Evolutionary conservation across 768 basidiomycete species (phyloP).

Genomic region (Mrakia gelida): DNA sequence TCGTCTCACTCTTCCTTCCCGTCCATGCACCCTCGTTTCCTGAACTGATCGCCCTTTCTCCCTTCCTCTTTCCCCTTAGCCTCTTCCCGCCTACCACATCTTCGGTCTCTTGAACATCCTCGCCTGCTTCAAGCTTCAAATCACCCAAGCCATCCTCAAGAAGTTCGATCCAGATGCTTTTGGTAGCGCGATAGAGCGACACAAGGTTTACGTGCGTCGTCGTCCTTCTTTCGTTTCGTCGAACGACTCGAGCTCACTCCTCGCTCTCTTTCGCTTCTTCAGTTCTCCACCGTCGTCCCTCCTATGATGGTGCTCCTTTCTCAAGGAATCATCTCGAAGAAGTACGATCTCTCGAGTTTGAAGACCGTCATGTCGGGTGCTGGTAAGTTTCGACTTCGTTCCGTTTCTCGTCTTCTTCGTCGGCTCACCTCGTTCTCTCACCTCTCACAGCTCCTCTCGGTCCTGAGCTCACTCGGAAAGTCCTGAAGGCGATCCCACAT

Average conservation of each 20-base stretch:
- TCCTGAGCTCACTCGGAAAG: conserved; percentile 34
- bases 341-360: conserved; percentile 35
- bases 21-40: not conserved
- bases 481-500: conserved; percentile 14
- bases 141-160: conserved; percentile 42
- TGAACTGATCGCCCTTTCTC: not conserved
- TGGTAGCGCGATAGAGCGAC: conserved; percentile 60
- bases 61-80: not conserved
- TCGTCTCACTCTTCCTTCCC: not conserved
- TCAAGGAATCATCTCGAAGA: conserved; percentile 52
- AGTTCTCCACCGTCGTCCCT: conserved; percentile 46
- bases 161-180: conserved; percentile 69
- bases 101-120: conserved; percentile 13
- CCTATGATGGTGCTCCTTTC: conserved; percentile 75
- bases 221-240: too few species aligned
- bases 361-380: conserved; percentile 34
- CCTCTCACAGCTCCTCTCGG: conserved; percentile 37
- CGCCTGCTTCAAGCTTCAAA: conserved; percentile 6
- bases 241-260: not conserved
- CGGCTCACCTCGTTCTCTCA: not conserved
- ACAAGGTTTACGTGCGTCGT: conserved; percentile 52
- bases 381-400: not conserved
- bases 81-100: conserved; percentile 17
- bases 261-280: not conserved
- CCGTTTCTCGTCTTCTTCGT: not conserved